Evolutionary conservation across 2,329 filamentous ascomycete genomes (phyloP).

Genomic region (Alternaria triticina): DNA sequence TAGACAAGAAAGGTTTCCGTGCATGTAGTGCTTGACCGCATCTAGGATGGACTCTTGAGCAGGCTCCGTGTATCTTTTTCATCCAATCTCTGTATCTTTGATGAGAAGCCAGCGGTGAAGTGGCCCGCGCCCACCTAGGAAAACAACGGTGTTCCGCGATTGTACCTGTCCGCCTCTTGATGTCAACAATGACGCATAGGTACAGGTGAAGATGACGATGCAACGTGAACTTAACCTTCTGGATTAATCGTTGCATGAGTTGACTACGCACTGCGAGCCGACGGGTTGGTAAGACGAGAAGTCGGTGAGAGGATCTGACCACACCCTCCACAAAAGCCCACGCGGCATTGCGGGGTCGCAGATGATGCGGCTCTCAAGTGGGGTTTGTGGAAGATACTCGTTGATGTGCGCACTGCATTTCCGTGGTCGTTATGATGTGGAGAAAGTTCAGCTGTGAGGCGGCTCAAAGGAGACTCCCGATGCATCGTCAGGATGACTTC

Average conservation of each 20-base stretch:
- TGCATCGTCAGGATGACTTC: neutral
- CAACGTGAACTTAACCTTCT: neutral
- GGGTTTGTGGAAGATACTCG: conserved; percentile 1
- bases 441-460: neutral
- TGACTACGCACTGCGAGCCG: neutral
- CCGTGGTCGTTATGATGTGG: conserved; percentile 1
- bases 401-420: neutral
- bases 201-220: neutral
- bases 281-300: neutral
- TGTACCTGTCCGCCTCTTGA: neutral
- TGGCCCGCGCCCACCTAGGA: neutral
- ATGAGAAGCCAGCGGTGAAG: neutral
- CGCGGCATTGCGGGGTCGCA: conserved; percentile 6
- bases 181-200: neutral
- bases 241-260: neutral
- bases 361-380: conserved; percentile 4
- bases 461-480: neutral
- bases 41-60: neutral
- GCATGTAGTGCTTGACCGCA: neutral
- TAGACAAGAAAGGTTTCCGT: neutral
- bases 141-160: neutral
- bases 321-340: neutral
- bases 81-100: neutral
- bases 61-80: neutral
- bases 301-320: conserved; percentile 9